phyloP scores from a whole-genome alignment of 352 stramenopile genomes.

The Globisporangium carolinianum region DNA sequence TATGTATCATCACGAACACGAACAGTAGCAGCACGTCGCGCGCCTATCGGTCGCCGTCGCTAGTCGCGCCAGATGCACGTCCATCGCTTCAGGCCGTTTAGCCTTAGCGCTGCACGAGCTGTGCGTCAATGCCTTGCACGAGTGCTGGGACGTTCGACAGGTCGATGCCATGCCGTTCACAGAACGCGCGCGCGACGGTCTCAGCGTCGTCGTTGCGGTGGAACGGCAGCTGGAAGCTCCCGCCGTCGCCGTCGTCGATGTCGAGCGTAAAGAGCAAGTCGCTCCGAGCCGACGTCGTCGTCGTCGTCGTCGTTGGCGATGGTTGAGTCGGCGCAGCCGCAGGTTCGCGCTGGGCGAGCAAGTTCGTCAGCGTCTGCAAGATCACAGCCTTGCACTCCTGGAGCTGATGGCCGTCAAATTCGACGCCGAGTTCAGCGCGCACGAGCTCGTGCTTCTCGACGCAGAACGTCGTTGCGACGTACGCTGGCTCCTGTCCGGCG shows the following conservation, averaged over 20 bases:
- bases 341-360: slow-evolving; percentile 10
- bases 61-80: no score
- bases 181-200: slow-evolving; percentile 45
- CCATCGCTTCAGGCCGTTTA: no score
- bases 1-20: no score
- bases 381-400: slow-evolving; percentile 56
- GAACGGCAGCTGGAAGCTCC: slow-evolving; percentile 32
- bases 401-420: slow-evolving; percentile 56
- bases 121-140: slow-evolving; percentile 45
- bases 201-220: slow-evolving; percentile 47
- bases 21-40: no score
- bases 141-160: slow-evolving; percentile 50
- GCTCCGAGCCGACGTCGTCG: slow-evolving; percentile 12
- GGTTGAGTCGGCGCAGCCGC: slow-evolving; percentile 5
- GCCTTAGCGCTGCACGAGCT: slow-evolving; percentile 28
- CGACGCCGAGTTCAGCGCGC: slow-evolving; percentile 33
- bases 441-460: slow-evolving; percentile 61
- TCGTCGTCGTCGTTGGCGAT: background rate
- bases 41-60: no score
- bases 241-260: slow-evolving; percentile 50
- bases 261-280: slow-evolving; percentile 62
- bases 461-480: slow-evolving; percentile 63
- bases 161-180: slow-evolving; percentile 42
- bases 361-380: slow-evolving; percentile 14
- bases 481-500: slow-evolving; percentile 42